Conservation (phyloP, 768 basidiomycete genomes). For the Gautieria morchelliformis region DNA sequence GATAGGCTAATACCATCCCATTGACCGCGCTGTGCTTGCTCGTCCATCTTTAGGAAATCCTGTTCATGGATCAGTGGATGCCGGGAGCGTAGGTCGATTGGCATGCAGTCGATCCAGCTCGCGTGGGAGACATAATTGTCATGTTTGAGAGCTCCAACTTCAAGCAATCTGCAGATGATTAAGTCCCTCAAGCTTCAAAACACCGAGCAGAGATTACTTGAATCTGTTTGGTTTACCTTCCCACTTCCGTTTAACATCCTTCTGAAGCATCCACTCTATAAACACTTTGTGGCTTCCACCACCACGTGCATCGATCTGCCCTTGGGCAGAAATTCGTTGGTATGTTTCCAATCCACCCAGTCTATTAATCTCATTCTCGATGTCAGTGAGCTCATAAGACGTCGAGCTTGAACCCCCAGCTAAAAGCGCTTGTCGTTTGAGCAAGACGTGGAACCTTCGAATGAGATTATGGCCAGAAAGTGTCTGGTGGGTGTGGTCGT, state of each 20-base stretch:
- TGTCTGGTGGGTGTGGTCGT: conserved; percentile 36
- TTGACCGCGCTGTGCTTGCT: conserved; percentile 34
- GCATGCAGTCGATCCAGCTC: conserved; percentile 62
- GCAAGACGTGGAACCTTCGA: conserved; percentile 68
- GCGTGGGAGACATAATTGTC: conserved; percentile 65
- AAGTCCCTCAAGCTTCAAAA: not conserved
- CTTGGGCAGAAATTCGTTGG: conserved; percentile 73
- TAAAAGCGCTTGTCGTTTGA: conserved; percentile 53
- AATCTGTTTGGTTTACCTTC: conserved; percentile 24
- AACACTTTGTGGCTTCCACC: conserved; percentile 82
- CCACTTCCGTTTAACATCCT: conserved; percentile 20
- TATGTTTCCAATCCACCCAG: conserved; percentile 77
- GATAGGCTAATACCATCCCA: conserved; percentile 85
- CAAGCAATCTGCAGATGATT: conserved; percentile 51
- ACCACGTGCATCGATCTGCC: conserved; percentile 73
- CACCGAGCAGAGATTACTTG: not conserved
- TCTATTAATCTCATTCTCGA: conserved; percentile 51
- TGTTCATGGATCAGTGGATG: conserved; percentile 79
- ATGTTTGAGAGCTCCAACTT: conserved; percentile 81
- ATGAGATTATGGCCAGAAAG: conserved; percentile 64
- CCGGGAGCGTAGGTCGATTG: conserved; percentile 78
- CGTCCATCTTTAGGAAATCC: conserved; percentile 67
- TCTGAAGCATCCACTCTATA: conserved; percentile 51
- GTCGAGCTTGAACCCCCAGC: not conserved
- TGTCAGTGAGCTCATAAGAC: conserved; percentile 31